A percentile compares a stretch with the other conserved stretches of the same genome.
Evolutionary conservation across 2,329 filamentous ascomycete species (phyloP).

Genomic region (Calonectria pteridis): DNA sequence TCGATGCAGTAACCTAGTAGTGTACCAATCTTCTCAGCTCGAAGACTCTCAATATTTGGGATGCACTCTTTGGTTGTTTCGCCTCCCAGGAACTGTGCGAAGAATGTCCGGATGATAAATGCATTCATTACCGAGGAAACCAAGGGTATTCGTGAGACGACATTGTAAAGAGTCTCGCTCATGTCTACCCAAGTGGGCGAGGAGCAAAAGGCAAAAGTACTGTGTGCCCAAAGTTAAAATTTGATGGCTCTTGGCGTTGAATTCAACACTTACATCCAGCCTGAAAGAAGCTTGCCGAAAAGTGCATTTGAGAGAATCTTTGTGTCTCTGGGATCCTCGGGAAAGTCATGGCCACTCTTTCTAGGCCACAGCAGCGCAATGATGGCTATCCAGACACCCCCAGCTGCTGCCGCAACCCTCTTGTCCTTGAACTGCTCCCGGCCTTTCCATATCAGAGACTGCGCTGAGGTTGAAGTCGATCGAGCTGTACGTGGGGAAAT

Average conservation of each 20-base stretch:
- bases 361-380: not conserved
- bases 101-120: slow-evolving; percentile 34
- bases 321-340: not conserved
- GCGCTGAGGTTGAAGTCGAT: not conserved
- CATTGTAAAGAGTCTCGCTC: slow-evolving; percentile 33
- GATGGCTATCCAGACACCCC: not conserved
- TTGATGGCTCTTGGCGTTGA: no score
- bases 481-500: not conserved
- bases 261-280: not conserved
- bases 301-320: not conserved
- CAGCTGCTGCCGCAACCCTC: not conserved
- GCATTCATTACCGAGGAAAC: slow-evolving; percentile 30
- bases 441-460: not conserved
- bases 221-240: not conserved
- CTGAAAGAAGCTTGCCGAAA: not conserved
- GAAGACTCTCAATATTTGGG: slow-evolving; percentile 34
- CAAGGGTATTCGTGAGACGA: slow-evolving; percentile 32
- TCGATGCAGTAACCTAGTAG: slow-evolving; percentile 41
- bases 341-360: not conserved
- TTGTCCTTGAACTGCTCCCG: not conserved
- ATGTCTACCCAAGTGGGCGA: slow-evolving; percentile 36
- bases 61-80: slow-evolving; percentile 29
- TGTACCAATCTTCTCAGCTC: slow-evolving; percentile 27
- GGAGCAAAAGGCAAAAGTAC: slow-evolving; percentile 38
- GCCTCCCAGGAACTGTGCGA: slow-evolving; percentile 37